Percentiles rank a stretch among this genome's conserved stretches.
phyloP scores from a whole-genome alignment of 805 yeast species.

The Brettanomyces anomalus region DNA sequence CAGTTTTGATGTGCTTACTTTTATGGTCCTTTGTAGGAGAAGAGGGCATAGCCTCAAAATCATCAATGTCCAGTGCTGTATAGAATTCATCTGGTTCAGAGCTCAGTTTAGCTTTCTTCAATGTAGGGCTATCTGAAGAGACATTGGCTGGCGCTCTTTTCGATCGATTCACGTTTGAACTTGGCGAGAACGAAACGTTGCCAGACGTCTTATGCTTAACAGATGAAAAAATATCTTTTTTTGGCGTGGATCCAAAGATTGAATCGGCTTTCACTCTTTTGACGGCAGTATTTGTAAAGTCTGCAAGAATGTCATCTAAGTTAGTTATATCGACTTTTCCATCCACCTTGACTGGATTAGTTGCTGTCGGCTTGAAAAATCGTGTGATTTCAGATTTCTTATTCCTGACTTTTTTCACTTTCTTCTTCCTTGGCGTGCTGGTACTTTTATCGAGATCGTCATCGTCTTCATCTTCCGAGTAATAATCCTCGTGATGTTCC shows the following conservation, averaged over 20 bases:
- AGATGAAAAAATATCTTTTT: constrained; percentile 22
- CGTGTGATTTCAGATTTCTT: constrained; percentile 11
- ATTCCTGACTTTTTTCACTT: constrained; percentile 24
- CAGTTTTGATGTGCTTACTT: not conserved
- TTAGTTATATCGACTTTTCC: constrained; percentile 35
- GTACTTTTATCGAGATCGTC: constrained; percentile 14
- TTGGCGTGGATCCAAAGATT: constrained; percentile 9
- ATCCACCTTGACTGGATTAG: constrained; percentile 15
- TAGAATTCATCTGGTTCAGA: constrained; percentile 17
- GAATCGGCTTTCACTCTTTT: constrained; percentile 14
- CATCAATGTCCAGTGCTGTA: constrained; percentile 16
- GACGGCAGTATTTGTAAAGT: constrained; percentile 29
- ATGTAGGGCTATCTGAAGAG: not conserved
- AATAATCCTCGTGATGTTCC: constrained; percentile 50
- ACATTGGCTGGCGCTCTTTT: not conserved
- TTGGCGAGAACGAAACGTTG: too few species aligned
- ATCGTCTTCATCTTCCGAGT: constrained; percentile 47
- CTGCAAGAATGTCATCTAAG: constrained; percentile 65
- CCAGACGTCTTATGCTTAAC: constrained; percentile 14
- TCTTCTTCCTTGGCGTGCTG: constrained; percentile 20
- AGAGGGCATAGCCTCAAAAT: constrained; percentile 20
- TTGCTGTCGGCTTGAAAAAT: constrained; percentile 35
- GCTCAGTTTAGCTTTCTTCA: constrained; percentile 16
- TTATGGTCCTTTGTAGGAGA: constrained; percentile 19
- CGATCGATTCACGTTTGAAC: too few species aligned